A percentile compares a stretch with the other conserved stretches of the same genome.
Conservation (phyloP, 148 eudicot genomes). For the Spergularia bocconei region DNA sequence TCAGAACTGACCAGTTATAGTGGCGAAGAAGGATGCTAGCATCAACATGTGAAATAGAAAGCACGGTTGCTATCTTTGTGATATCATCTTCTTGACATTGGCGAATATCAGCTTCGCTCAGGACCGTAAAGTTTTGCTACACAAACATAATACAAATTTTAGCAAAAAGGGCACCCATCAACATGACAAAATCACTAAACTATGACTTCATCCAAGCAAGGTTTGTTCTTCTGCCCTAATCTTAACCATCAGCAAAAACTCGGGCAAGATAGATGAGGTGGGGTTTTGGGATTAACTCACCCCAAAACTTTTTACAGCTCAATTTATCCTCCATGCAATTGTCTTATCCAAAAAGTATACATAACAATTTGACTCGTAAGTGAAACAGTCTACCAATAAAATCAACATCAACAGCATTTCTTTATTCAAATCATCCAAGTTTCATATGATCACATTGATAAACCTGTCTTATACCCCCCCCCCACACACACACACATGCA, state of each 20-base stretch:
- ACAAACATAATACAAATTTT: constrained; percentile 4
- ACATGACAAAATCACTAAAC: background rate
- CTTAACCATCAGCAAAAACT: too few species aligned
- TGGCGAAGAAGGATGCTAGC: constrained; percentile 74
- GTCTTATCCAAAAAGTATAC: too few species aligned
- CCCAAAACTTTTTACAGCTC: too few species aligned
- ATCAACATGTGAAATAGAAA: constrained; percentile 64
- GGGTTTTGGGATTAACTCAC: too few species aligned
- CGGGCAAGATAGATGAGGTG: too few species aligned
- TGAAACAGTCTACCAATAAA: background rate
- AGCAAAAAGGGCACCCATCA: background rate
- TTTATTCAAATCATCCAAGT: too few species aligned
- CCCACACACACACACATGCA: too few species aligned
- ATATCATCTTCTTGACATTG: constrained; percentile 65
- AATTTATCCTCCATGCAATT: too few species aligned
- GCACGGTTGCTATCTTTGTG: constrained; percentile 54
- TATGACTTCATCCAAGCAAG: background rate
- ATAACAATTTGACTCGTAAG: background rate
- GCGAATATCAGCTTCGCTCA: constrained; percentile 69
- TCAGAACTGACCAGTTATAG: constrained; percentile 55
- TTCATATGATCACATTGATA: too few species aligned
- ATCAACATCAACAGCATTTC: background rate
- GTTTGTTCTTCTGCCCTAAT: background rate
- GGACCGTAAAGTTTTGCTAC: constrained; percentile 51
- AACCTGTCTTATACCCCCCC: too few species aligned